Percentiles rank a stretch among this genome's conserved stretches.
Conservation (phyloP, 139 green algal species). For the Axilococcus clingmanii region DNA sequence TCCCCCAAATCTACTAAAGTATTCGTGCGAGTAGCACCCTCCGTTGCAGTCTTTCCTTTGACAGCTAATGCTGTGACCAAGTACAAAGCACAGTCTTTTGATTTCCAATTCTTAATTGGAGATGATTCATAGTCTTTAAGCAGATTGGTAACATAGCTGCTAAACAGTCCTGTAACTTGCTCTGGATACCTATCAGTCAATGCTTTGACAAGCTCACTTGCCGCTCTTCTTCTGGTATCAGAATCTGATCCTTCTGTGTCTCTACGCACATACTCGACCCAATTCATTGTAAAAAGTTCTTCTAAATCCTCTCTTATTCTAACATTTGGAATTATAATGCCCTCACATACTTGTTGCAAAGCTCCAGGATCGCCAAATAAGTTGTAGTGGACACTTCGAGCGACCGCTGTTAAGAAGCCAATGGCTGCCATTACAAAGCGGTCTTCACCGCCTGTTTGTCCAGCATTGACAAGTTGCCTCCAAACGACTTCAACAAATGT, state of each 20-base stretch:
- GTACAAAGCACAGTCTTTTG: slow-evolving; percentile 94
- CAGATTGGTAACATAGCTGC: slow-evolving; percentile 58
- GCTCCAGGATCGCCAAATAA: slow-evolving; percentile 57
- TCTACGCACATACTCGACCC: slow-evolving; percentile 86
- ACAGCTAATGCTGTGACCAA: slow-evolving; percentile 89
- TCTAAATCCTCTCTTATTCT: slow-evolving; percentile 52
- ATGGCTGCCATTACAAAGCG: slow-evolving; percentile 85
- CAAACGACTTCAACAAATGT: slow-evolving; percentile 78
- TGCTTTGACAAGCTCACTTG: slow-evolving; percentile 82
- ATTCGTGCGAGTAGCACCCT: slow-evolving; percentile 82
- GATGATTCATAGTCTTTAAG: slow-evolving; percentile 59
- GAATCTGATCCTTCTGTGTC: slow-evolving; percentile 92
- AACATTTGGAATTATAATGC: slow-evolving; percentile 84
- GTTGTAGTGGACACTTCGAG: slow-evolving; percentile 62
- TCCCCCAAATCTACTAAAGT: slow-evolving; percentile 81
- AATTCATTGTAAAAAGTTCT: slow-evolving; percentile 94
- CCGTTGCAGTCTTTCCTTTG: slow-evolving; percentile 63
- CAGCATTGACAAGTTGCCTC: slow-evolving; percentile 72
- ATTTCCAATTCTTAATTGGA: slow-evolving; percentile 60
- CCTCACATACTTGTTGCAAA: slow-evolving; percentile 70
- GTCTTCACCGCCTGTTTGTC: slow-evolving; percentile 49
- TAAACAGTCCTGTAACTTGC: slow-evolving; percentile 75
- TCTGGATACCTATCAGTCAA: slow-evolving; percentile 71
- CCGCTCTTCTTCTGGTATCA: slow-evolving; percentile 84
- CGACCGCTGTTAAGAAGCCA: slow-evolving; percentile 87